A percentile compares a stretch with the other conserved stretches of the same genome.
phyloP scores from a whole-genome alignment of 2,329 filamentous ascomycete genomes.

The Drechmeria coniospora region DNA sequence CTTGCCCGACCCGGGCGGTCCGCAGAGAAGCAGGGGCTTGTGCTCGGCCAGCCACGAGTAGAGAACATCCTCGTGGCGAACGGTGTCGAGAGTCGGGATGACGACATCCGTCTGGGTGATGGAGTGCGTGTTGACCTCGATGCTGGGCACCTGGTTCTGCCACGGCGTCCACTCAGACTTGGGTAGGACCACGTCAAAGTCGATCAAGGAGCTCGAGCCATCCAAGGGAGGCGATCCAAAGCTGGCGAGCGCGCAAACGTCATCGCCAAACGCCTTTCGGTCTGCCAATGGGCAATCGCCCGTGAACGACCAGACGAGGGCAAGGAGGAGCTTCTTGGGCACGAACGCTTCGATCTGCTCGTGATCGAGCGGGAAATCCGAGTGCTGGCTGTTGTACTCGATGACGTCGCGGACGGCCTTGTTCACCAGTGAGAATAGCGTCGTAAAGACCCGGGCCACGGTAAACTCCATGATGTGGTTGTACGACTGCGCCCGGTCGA shows the following conservation, averaged over 20 bases:
- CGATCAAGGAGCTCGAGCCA: constrained; percentile 73
- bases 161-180: constrained; percentile 81
- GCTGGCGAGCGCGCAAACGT: constrained; percentile 64
- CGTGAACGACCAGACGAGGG: constrained; percentile 87
- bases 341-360: constrained; percentile 83
- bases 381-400: constrained; percentile 89
- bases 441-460: constrained; percentile 74
- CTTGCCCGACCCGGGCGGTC: constrained; percentile 95
- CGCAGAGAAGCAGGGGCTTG: constrained; percentile 90
- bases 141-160: constrained; percentile 85
- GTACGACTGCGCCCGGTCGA: constrained; percentile 62
- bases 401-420: constrained; percentile 84
- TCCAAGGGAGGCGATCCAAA: constrained; percentile 73
- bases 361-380: constrained; percentile 81
- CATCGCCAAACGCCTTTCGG: constrained; percentile 79
- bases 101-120: constrained; percentile 97
- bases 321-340: constrained; percentile 85
- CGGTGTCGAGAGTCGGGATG: constrained; percentile 92
- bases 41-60: constrained; percentile 99
- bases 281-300: constrained; percentile 85
- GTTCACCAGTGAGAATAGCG: constrained; percentile 87
- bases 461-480: constrained; percentile 99
- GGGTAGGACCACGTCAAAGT: constrained; percentile 82
- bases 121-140: constrained; percentile 97
- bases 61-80: constrained; percentile 95